Evolutionary conservation across 495 filamentous ascomycete genomes (phyloP).

Genomic region (Xylaria bambusicola): DNA sequence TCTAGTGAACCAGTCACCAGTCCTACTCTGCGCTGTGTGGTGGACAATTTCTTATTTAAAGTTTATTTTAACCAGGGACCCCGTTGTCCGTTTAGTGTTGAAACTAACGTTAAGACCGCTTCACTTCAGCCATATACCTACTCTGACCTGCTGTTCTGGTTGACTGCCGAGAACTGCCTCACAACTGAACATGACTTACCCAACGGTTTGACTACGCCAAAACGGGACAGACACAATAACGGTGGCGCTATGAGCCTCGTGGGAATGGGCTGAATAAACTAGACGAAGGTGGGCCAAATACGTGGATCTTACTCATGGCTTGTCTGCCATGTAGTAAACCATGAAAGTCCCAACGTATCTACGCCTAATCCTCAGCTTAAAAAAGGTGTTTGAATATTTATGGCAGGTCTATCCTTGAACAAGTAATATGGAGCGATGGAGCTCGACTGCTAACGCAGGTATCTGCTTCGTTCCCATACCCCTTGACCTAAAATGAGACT

Average conservation of each 20-base stretch:
- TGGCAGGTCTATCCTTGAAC: neutral
- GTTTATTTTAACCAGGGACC: constrained; percentile 3
- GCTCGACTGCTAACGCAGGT: neutral
- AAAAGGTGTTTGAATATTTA: neutral
- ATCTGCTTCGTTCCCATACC: neutral
- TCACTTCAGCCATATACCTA: neutral
- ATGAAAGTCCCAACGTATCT: constrained; percentile 7
- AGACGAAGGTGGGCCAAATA: constrained; percentile 3
- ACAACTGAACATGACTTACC: neutral
- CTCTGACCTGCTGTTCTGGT: too few relatives aligned
- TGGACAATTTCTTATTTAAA: constrained; percentile 1
- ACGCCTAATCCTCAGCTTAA: neutral
- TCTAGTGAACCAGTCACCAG: neutral
- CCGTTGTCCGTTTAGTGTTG: neutral
- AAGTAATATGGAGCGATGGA: constrained; percentile 1
- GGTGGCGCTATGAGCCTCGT: constrained; percentile 9
- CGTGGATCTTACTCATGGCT: constrained; percentile 15
- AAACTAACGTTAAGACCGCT: constrained; percentile 8
- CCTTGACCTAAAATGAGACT: neutral
- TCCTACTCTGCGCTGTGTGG: neutral
- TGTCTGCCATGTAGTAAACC: constrained; percentile 10
- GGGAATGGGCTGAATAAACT: constrained; percentile 9
- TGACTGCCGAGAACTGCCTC: neutral
- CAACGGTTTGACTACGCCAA: neutral
- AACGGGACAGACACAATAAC: neutral